Evolutionary conservation across 192 early-diverging fungal genomes (phyloP).

Genomic region (Podila minutissima): DNA sequence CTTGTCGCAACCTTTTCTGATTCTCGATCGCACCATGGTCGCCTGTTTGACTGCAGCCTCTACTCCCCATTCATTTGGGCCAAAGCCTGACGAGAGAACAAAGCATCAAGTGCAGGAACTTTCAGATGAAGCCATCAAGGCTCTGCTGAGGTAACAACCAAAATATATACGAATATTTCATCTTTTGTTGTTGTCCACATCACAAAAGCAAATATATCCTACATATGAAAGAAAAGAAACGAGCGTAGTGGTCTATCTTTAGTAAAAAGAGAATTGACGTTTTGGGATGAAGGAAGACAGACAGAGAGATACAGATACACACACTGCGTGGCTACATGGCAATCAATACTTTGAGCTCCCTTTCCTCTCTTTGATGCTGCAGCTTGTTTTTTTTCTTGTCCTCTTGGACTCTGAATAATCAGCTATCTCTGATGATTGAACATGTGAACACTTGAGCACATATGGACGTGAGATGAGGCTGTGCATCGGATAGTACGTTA

Average conservation of each 20-base stretch:
- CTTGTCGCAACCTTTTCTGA: constrained; percentile 3
- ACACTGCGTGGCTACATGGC: too few species aligned
- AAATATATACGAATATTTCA: neutral
- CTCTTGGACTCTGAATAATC: too few species aligned
- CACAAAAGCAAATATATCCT: neutral
- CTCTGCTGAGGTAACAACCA: constrained; percentile 44
- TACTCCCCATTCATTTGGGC: constrained; percentile 15
- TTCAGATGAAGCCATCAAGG: constrained; percentile 50
- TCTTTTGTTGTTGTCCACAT: constrained; percentile 1
- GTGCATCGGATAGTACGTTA: neutral
- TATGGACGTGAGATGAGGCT: neutral
- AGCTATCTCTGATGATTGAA: too few species aligned
- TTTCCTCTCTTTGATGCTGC: too few species aligned
- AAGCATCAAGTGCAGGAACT: constrained; percentile 40
- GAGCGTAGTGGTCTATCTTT: neutral
- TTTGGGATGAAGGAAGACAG: too few species aligned
- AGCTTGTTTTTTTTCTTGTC: too few species aligned
- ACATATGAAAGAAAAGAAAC: neutral
- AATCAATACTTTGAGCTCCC: too few species aligned
- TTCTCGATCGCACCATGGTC: constrained; percentile 25
- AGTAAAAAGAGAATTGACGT: too few species aligned
- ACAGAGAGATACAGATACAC: neutral
- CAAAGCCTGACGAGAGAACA: constrained; percentile 27
- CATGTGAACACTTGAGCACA: too few species aligned
- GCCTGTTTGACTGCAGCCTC: constrained; percentile 42